Evolutionary conservation across 1,139 yeast species (phyloP), one percentile per base, ranked within the genome.

Genomic region (Hemisphaericaspora xylofermentans): DNA sequence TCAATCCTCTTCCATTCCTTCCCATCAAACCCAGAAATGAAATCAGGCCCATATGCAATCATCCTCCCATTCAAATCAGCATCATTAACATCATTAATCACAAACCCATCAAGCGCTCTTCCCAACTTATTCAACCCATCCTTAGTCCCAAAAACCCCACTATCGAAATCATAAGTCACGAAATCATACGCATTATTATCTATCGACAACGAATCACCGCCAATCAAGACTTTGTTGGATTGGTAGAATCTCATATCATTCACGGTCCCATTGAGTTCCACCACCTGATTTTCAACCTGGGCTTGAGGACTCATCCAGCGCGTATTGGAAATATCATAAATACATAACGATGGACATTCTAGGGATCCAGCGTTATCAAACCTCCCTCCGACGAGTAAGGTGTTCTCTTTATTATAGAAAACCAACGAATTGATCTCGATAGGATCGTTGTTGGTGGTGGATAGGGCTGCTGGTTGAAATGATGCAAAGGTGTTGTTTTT

Each of bases 311-410:
- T 64, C 33, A 64, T 67, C 93, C 88, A 84, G 36, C 78, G 68
- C 4, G 75, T 73, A 33, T 68, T 67, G 3, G 63, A 59, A 43
- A 84, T 61, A 51, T 84, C 85, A 57, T 80, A 88, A 33, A 85
- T 65, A 57, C 96, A 88, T 38, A 88, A 61, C 2, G 81, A 76
- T 2, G 68, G 62, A 63, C 96, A 88, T 35, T 68, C 64, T 46
- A 77, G 63, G 7, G 81, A 68, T 0, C 86, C 83, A 3, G 85
- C 84, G 28, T 68, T 61, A 24, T 72, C 74, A 54, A 88, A 88
- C 36, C 79, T 70, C 16, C 98, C 98, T 37, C 88, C 96, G 9
- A 88, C 85, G 30, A 88, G 68, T 15, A 89, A 59, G 18, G 74
- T 69, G 18, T 71, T 58, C 7, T 70, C 70, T 24, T 66, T 63